Evolutionary conservation across 495 filamentous ascomycete genomes (phyloP), one percentile per base, ranked within the genome.

Genomic region (Trichodelitschia bisporula): DNA sequence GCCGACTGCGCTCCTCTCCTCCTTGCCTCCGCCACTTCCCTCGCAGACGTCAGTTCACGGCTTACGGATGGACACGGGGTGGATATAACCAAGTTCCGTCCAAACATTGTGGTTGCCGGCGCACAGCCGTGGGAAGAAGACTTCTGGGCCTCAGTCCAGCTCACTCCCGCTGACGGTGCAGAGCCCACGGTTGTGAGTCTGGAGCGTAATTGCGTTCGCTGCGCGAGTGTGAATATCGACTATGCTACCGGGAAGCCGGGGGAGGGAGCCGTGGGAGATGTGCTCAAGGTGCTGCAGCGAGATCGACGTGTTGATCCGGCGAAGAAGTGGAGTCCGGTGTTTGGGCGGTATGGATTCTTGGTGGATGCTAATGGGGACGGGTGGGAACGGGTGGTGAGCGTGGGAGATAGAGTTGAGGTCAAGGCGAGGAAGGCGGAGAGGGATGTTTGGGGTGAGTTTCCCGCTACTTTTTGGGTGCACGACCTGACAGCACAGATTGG

Each of bases 331-430:
- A 69, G 62, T 47, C 80, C 80, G 23, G 64, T 86, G 1, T 89
- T 84, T 63, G 80, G 80, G 15, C 56, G 79, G 27, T 90, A 89
- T 54, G 68, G 58, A 3, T 89, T 82, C 44, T 43, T 74, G n/a
- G n/a, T n/a, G n/a, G n/a, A n/a, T n/a, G n/a, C n/a, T 26, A 47
- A 54, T 19, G 33, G 40, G 21, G 45, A 46, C 26, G 47, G 43
- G 9, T 39, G 41, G 13, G 21, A 43, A 28, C 15, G 42, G 34
- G 19, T 34, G 26, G 50, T 84, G 20, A 52, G 47, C 3, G 64
- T 86, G 20, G 79, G 79, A 0, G 77, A 84, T 54, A 61, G 68
- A 43, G 66, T 82, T 12, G 39, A 36, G 19, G 68, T 89, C 18
- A 58, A 55, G 10, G 59, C 54, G 44, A 47, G 56, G 37, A 66